Evolutionary conservation across 176 grass and related monocot species (phyloP), one percentile per base, ranked within the genome.

Genomic region (Carex myosuroides): DNA sequence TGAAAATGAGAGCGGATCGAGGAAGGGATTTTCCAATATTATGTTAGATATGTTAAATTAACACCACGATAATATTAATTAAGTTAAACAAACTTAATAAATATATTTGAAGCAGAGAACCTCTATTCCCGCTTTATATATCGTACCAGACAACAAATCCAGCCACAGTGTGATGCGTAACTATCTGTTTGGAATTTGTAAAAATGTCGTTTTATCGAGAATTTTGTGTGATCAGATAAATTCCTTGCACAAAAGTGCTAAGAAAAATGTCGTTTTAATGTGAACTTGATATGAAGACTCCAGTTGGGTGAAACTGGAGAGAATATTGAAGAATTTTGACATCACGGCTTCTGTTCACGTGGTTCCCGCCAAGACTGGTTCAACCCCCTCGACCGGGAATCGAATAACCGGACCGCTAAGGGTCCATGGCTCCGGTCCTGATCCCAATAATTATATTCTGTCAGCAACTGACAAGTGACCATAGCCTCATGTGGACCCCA

Each of bases 381-480:
- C 62, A 42, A 68, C 41, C 13, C 13, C 18, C 32, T 81, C 1
- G 35, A 66, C 58, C 39, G 79, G 58, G 16, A 46, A 64, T 41
- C 4, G 5, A 63, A 20, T 29, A 61, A 69, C 37, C 80, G 3
- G 21, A 67, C 81, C 81, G 61, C 4, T 9, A 30, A 60, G 8
- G 57, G 60, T 50, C 69, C 39, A 32, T 17, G 8, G 16, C 7
- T 83, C 41, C 39, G 62, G 81, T 69, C 39, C 32, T 80, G 78
- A 56, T 21, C 78, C 54, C 78, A 80, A 80, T 80, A 37, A 80
- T 80, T 83, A 68, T 83, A 68, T 83, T 67, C 80, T 68, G 80
- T 83, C 81, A 83, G 61, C 81, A 54, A 69, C 81, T 83, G 81
- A 83, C 81, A 64, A 18, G 21, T 83, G 79, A 64, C 33, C 78